A percentile compares a stretch with the other conserved stretches of the same genome.
These are phyloP conservation scores for Ensete ventricosum DNA, from an alignment of 176 grass and related monocot species.

Conservation along the genomic window DNA sequence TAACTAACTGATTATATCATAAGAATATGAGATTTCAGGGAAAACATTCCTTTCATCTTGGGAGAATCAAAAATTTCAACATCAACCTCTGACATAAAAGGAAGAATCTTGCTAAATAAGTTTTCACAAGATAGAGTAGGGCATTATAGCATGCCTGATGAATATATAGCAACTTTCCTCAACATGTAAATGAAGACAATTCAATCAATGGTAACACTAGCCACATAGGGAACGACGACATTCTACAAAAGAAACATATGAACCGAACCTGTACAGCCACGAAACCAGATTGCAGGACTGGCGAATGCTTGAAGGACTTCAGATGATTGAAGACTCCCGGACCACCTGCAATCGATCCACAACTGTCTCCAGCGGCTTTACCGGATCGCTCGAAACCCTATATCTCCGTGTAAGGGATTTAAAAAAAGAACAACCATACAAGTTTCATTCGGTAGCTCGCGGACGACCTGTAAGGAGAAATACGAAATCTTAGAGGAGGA, in stretches of 20 bases:
- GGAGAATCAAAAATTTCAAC: not conserved
- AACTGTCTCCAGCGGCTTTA: constrained; percentile 71
- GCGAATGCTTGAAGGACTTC: constrained; percentile 76
- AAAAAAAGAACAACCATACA: constrained; percentile 14
- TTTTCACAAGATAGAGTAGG: too few relatives aligned
- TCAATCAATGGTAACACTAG: not conserved
- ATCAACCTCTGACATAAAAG: not conserved
- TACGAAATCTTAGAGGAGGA: constrained; percentile 44
- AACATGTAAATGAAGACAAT: not conserved
- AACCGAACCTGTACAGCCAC: constrained; percentile 60
- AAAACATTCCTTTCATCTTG: too few relatives aligned
- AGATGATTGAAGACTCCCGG: constrained; percentile 69
- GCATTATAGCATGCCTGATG: too few relatives aligned
- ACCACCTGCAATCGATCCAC: constrained; percentile 56
- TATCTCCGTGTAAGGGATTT: not conserved
- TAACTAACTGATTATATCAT: not conserved
- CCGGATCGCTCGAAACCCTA: constrained; percentile 10
- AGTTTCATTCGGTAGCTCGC: constrained; percentile 50
- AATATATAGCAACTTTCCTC: not conserved
- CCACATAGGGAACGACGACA: not conserved
- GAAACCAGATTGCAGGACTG: constrained; percentile 54
- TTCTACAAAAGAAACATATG: not conserved
- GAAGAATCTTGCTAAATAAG: too few relatives aligned
- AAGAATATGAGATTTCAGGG: not conserved
- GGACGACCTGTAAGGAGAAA: constrained; percentile 77